Evolutionary conservation across 2,329 filamentous ascomycete species (phyloP), one percentile per base, ranked within the genome.

Genomic region (Colletotrichum agaves): DNA sequence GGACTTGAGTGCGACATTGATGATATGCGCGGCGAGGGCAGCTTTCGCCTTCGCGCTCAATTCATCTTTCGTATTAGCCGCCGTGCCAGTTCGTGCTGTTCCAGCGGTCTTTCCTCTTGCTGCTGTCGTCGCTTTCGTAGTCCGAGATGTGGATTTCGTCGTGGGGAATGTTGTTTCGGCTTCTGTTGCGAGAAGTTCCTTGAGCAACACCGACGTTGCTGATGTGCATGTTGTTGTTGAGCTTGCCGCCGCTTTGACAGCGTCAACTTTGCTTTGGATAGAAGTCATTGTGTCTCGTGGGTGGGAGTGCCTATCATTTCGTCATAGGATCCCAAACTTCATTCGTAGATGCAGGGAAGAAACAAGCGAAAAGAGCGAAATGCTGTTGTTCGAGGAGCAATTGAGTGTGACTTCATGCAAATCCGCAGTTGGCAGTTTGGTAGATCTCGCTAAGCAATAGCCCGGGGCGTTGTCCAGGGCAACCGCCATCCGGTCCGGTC

Each of bases 1-100:
- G 10, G 86, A 84, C 73, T 92, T 93, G 43, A 94, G 82, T 1
- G 89, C 85, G 6, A 83, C 82, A 75, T 94, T 95, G 73, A 93
- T 88, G 39, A 93, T 83, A 69, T 93, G 87, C 0, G 91, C 93
- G 12, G 92, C 91, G 39, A 94, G 79, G 49, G 87, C 82, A 57
- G 88, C 89, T 76, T 85, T 88, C 65, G 93, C 90, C 72, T 85
- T 87, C 5, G 82, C 75, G 4, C 84, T 80, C 33, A 91, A 76
- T 52, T 80, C 78, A 57, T 80, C 79, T 37, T 77, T 76, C 49
- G 76, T 76, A 37, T 82, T 71, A 69, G 77, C 71, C 8, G 53
- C 43, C 73, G 74, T 70, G 67, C 74, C 71, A 71, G 77, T 70
- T 69, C 75, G 75, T n/a, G 75, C 68, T 19, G 74, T 75, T 2